Percentiles rank a stretch among this genome's conserved stretches.
Evolutionary conservation across 2,329 filamentous ascomycete genomes (phyloP).

Genomic region (Pseudonectria foliicola): DNA sequence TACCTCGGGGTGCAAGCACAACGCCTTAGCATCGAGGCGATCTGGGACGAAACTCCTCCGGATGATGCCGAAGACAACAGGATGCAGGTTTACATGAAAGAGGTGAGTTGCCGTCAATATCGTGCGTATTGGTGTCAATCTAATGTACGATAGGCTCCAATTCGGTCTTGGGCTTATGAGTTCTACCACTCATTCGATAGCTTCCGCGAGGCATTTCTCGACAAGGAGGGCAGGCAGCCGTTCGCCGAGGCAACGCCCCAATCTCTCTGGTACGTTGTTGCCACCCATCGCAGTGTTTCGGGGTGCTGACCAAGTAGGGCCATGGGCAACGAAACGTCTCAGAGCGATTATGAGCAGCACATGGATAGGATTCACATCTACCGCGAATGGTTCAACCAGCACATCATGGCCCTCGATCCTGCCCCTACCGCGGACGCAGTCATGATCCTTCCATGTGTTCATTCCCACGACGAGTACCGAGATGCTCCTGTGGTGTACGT

Average conservation of each 20-base stretch:
- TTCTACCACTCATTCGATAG: constrained; percentile 24
- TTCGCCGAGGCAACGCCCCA: constrained; percentile 23
- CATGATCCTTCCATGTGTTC: constrained; percentile 23
- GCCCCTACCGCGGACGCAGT: constrained; percentile 15
- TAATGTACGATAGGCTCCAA: constrained; percentile 21
- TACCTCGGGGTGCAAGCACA: constrained; percentile 12
- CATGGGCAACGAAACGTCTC: constrained; percentile 16
- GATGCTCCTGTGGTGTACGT: constrained; percentile 21
- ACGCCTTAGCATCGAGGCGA: constrained; percentile 7
- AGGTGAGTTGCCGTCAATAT: constrained; percentile 15
- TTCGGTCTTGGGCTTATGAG: constrained; percentile 25
- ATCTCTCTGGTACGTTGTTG: constrained; percentile 23
- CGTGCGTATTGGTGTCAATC: neutral
- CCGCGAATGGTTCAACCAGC: constrained; percentile 25
- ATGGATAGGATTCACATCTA: constrained; percentile 21
- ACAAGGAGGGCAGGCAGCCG: constrained; percentile 16
- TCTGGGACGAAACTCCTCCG: constrained; percentile 17
- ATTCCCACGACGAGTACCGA: constrained; percentile 17
- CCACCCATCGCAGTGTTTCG: too few relatives aligned
- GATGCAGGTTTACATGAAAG: constrained; percentile 22
- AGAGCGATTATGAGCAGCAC: constrained; percentile 16
- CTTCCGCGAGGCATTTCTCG: constrained; percentile 20
- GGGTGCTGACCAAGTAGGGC: constrained; percentile 13
- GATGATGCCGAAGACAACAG: constrained; percentile 10
- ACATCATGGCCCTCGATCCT: constrained; percentile 15